Conservation (phyloP, 768 basidiomycete genomes). For the Suillus americanus region DNA sequence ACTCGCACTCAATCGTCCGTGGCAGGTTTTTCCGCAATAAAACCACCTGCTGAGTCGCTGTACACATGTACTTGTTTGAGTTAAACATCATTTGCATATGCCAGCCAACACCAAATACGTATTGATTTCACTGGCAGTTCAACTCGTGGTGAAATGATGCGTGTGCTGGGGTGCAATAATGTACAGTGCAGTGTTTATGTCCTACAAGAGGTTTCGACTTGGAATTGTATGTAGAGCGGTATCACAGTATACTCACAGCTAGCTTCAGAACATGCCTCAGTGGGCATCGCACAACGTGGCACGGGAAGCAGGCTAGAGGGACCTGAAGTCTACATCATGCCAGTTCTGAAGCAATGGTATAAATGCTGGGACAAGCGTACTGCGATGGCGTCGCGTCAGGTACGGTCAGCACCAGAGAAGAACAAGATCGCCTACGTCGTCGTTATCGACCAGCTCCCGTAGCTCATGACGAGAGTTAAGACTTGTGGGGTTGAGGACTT, state of each 20-base stretch:
- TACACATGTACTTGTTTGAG: not conserved
- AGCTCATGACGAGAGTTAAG: slow-evolving; percentile 30
- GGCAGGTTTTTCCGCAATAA: not conserved
- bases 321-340: not conserved
- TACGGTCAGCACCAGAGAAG: not conserved
- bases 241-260: too few species aligned
- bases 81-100: not conserved
- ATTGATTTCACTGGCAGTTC: not conserved
- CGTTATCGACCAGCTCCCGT: slow-evolving; percentile 26
- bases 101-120: not conserved
- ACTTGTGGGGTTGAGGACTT: slow-evolving; percentile 11
- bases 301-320: not conserved
- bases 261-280: not conserved
- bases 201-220: not conserved
- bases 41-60: not conserved
- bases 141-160: not conserved
- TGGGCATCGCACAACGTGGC: not conserved
- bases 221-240: not conserved
- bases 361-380: slow-evolving; percentile 27
- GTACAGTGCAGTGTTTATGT: slow-evolving; percentile 2
- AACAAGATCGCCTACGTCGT: slow-evolving; percentile 19
- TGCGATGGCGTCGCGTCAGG: slow-evolving; percentile 1
- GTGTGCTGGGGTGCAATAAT: not conserved
- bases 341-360: slow-evolving; percentile 1
- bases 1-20: not conserved